Percentiles rank a stretch among this genome's conserved stretches.
Evolutionary conservation across 2,329 filamentous ascomycete genomes (phyloP).

Genomic region (Xylariaceae sp.): DNA sequence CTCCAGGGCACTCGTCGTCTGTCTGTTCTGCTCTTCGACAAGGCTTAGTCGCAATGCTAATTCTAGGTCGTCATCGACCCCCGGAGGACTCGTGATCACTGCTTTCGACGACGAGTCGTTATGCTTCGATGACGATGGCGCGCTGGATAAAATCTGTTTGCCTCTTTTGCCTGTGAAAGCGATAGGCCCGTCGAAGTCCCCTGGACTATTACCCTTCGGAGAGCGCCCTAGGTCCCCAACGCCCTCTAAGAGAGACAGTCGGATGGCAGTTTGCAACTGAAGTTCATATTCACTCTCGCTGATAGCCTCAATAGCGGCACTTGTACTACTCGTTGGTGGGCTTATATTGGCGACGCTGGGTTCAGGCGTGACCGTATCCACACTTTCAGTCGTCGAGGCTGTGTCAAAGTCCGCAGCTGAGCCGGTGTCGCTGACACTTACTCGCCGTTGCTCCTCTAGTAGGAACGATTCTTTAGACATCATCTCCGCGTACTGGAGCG

Average conservation of each 20-base stretch:
- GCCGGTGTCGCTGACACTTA: slow-evolving; percentile 45
- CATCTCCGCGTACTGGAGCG: slow-evolving; percentile 59
- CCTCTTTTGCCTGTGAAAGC: slow-evolving; percentile 42
- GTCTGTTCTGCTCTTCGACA: slow-evolving; percentile 45
- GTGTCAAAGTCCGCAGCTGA: slow-evolving; percentile 45
- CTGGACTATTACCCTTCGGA: slow-evolving; percentile 40
- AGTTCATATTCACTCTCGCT: slow-evolving; percentile 53
- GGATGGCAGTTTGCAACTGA: slow-evolving; percentile 58
- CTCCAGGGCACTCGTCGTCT: slow-evolving; percentile 16
- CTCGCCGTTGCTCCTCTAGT: slow-evolving; percentile 51
- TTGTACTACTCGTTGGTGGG: slow-evolving; percentile 28
- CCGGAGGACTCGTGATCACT: slow-evolving; percentile 17
- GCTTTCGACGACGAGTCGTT: slow-evolving; percentile 20
- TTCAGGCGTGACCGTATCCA: slow-evolving; percentile 50
- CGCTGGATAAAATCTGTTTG: slow-evolving; percentile 34
- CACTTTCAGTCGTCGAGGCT: slow-evolving; percentile 33
- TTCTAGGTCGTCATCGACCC: slow-evolving; percentile 53
- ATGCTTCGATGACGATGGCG: slow-evolving; percentile 35
- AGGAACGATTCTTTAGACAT: slow-evolving; percentile 57
- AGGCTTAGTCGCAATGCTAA: slow-evolving; percentile 56
- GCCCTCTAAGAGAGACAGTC: slow-evolving; percentile 54
- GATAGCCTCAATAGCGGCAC: slow-evolving; percentile 27
- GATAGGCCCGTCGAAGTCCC: slow-evolving; percentile 48
- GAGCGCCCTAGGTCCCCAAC: slow-evolving; percentile 44
- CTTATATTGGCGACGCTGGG: slow-evolving; percentile 43